A percentile compares a stretch with the other conserved stretches of the same genome.
These are phyloP conservation scores for Gastrodia elata DNA, from an alignment of 106 monocot genomes.

Conservation along the genomic window DNA sequence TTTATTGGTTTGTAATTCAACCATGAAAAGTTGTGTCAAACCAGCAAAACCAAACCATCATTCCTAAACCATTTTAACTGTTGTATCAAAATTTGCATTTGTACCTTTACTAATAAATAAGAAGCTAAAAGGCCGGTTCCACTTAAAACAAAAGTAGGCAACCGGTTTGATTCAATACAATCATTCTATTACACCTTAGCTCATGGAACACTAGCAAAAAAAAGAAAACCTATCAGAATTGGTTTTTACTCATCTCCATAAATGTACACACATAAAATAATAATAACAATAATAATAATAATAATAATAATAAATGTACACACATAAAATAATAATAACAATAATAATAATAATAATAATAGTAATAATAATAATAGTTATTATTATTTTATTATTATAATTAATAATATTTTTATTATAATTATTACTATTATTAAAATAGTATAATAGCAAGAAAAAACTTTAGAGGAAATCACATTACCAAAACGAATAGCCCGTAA, in stretches of 20 bases:
- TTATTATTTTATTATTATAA: too few species aligned
- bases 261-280: not conserved
- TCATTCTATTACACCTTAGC: not conserved
- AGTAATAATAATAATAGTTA: not conserved
- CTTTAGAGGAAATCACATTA: slow-evolving; percentile 12
- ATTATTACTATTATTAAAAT: not conserved
- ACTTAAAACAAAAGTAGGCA: not conserved
- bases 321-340: not conserved
- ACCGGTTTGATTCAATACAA: not conserved
- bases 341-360: too few species aligned
- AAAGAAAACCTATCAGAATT: not conserved
- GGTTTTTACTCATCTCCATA: not conserved
- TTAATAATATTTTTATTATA: too few species aligned
- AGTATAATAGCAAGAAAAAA: not conserved
- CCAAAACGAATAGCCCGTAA: slow-evolving; percentile 98
- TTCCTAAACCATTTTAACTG: too few species aligned
- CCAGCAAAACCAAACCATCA: too few species aligned
- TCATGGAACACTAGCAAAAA: not conserved
- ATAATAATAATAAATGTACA: not conserved
- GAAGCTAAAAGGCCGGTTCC: not conserved
- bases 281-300: too few species aligned
- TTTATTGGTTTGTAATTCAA: too few species aligned
- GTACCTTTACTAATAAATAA: too few species aligned
- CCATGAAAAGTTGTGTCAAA: too few species aligned
- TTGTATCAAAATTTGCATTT: too few species aligned